Evolutionary conservation across 192 early-diverging fungal species (phyloP), one percentile per base, ranked within the genome.

Genomic region (Backusella luteola): DNA sequence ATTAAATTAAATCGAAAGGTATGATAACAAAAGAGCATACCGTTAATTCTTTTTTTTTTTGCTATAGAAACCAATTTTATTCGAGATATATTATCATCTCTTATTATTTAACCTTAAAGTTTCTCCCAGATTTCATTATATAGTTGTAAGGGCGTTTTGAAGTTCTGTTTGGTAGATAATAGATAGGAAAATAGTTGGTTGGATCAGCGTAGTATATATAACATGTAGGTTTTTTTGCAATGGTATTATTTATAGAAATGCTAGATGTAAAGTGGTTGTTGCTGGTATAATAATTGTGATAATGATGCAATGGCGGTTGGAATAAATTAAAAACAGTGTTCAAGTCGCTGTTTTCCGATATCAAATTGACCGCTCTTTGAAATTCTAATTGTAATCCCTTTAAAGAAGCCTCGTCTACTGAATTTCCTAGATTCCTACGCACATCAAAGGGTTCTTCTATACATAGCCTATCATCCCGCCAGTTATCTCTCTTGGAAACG

Each of bases 401-500:
- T 6, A 97, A 90, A 12, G 91, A 90, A 0, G 86, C 84, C 34
- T 84, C 88, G 81, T 97, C 96, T 1, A 94, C 94, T 32, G 93
- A 94, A 74, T 98, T 97, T 1, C 93, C 96, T 3, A 98, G 86
- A 63, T 98, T 98, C 34, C 96, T 88, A 73, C 88, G 86, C 0
- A 93, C 92, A 74, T 94, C 90, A 76, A 98, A 95, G 6, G 96
- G 96, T 83, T 97, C 96, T 73, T 98, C 97, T n/a, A 98, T 90
- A 76, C 96, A 96, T 23, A 98, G 29, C 90, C 12, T 86, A 9
- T 84, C 90, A 76, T 96, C 90, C 96, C 96, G 97, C n/a, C 92
- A 92, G 81, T 96, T 96, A 42, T 91, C 88, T 29, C 77, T 84
- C 82, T 98, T 97, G 15, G 88, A 89, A 76, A 97, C 77, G 49